These are phyloP conservation scores for Diaporthe sp. DNA, from an alignment of 2,329 filamentous ascomycete species.

Conservation along the genomic window DNA sequence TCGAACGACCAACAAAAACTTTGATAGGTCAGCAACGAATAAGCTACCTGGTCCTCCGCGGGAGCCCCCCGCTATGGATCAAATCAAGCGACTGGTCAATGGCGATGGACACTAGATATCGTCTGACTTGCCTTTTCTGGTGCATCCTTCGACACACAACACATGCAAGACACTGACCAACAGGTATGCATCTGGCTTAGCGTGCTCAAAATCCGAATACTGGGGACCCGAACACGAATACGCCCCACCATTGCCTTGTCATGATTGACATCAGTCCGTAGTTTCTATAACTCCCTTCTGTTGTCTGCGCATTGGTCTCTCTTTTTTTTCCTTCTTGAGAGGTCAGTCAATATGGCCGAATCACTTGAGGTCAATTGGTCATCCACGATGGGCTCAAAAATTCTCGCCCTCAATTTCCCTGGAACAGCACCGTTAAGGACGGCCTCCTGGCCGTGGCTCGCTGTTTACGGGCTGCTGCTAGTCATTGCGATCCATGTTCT, in stretches of 20 bases:
- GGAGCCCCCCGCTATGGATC: not conserved
- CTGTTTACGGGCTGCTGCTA: not conserved
- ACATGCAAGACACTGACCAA: not conserved
- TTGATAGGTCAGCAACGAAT: slow-evolving; percentile 15
- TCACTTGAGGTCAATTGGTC: not conserved
- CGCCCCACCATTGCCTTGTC: not conserved
- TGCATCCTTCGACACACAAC: slow-evolving; percentile 13
- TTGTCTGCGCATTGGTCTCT: not conserved
- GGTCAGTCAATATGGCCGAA: not conserved
- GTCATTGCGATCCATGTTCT: slow-evolving; percentile 17
- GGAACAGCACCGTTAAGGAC: not conserved
- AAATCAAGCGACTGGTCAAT: slow-evolving; percentile 18
- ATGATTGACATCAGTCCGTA: not conserved
- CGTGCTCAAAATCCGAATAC: slow-evolving; percentile 21
- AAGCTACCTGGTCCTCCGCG: not conserved
- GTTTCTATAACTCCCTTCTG: slow-evolving; percentile 10
- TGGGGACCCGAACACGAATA: slow-evolving; percentile 27
- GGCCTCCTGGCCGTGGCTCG: slow-evolving; percentile 5
- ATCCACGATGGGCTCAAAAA: slow-evolving; percentile 13
- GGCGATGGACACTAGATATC: not conserved
- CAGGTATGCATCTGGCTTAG: not conserved
- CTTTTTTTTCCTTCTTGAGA: not conserved
- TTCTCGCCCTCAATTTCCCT: not conserved
- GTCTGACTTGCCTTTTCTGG: slow-evolving; percentile 16
- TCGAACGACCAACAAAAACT: slow-evolving; percentile 22